phyloP scores from a whole-genome alignment of 805 yeast genomes.

The Phaffomyces opuntiae region DNA sequence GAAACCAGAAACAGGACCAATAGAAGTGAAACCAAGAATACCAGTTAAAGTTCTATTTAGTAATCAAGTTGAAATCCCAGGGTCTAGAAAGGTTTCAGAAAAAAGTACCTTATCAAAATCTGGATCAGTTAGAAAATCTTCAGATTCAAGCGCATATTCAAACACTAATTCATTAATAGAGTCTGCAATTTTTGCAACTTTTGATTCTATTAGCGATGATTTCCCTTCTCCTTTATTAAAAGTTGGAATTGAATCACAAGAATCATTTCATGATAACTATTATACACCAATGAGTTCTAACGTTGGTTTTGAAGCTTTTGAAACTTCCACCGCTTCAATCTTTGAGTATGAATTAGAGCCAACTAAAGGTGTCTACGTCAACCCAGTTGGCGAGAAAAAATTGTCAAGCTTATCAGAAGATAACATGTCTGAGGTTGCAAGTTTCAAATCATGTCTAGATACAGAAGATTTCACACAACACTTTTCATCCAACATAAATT shows the following conservation, averaged over 20 bases:
- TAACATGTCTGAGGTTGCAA: slow-evolving; percentile 5
- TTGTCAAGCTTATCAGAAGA: neutral
- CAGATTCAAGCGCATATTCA: neutral
- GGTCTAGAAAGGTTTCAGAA: too few relatives aligned
- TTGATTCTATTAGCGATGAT: slow-evolving; percentile 16
- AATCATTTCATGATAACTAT: slow-evolving; percentile 12
- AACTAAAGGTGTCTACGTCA: neutral
- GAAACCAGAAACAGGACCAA: neutral
- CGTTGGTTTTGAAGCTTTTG: slow-evolving; percentile 5
- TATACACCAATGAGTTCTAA: slow-evolving; percentile 20
- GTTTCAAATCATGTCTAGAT: slow-evolving; percentile 20
- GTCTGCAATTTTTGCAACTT: slow-evolving; percentile 4
- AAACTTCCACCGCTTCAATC: neutral
- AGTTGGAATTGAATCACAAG: slow-evolving; percentile 14
- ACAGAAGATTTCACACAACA: slow-evolving; percentile 2
- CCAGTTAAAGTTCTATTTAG: slow-evolving; percentile 1
- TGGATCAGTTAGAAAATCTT: neutral
- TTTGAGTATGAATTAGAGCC: slow-evolving; percentile 4
- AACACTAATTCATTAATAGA: neutral
- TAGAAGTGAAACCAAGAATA: neutral
- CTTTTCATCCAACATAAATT: neutral
- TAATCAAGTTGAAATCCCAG: neutral
- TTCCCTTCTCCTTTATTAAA: slow-evolving; percentile 17
- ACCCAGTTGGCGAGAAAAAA: neutral
- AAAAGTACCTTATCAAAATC: neutral